Percentiles rank a stretch among this genome's conserved stretches.
Evolutionary conservation across 345 rosid genomes (phyloP).

Genomic region (Populus pruinosa): DNA sequence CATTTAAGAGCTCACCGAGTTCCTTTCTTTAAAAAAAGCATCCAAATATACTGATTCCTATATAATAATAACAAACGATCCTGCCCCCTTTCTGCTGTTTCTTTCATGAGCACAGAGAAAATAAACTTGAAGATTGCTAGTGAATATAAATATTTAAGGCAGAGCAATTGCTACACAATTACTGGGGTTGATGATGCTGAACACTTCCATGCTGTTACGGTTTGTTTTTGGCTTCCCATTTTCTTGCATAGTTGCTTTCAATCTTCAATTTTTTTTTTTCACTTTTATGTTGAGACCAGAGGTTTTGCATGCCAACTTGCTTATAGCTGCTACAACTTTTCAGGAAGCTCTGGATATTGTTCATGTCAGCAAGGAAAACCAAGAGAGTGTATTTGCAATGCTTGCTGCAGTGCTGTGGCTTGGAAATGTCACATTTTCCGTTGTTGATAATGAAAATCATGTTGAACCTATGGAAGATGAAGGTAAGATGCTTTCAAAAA

Average conservation of each 20-base stretch:
- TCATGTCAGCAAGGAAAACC: constrained; percentile 94
- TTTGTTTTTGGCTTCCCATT: constrained; percentile 26
- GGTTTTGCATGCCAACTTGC: constrained; percentile 6
- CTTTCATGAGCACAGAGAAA: constrained; percentile 51
- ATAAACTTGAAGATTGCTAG: constrained; percentile 67
- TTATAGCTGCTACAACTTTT: constrained; percentile 18
- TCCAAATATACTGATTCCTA: too few relatives aligned
- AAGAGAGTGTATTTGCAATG: constrained; percentile 91
- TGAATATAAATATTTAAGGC: constrained; percentile 80
- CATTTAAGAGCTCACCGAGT: too few relatives aligned
- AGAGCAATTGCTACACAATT: constrained; percentile 78
- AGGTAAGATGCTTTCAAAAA: constrained; percentile 47
- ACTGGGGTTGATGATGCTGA: constrained; percentile 84
- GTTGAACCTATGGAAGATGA: constrained; percentile 80
- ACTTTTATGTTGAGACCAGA: constrained; percentile 2
- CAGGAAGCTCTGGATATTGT: constrained; percentile 97
- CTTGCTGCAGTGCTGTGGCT: constrained; percentile 98
- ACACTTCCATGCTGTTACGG: constrained; percentile 63
- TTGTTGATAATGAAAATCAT: constrained; percentile 91
- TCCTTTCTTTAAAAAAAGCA: too few relatives aligned
- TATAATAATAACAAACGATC: too few relatives aligned
- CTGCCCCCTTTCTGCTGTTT: not conserved
- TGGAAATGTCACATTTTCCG: constrained; percentile 75
- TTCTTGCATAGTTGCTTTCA: constrained; percentile 5
- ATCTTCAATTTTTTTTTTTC: not conserved